phyloP scores from a whole-genome alignment of 495 filamentous ascomycete genomes.

The Penicillium goetzii region DNA sequence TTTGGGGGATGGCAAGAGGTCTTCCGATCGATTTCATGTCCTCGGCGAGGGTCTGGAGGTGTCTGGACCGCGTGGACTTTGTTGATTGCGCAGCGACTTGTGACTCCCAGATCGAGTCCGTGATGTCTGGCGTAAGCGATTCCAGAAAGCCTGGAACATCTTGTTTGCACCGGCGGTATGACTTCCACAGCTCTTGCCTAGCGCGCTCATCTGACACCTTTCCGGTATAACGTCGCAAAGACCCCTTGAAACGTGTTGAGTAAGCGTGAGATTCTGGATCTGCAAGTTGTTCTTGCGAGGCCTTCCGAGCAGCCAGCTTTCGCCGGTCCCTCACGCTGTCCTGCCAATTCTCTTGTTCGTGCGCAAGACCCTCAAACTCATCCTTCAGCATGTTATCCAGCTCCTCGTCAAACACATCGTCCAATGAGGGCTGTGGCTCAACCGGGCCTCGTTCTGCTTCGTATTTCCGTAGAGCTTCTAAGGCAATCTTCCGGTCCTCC shows the following conservation, averaged over 20 bases:
- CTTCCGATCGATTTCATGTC: conserved; percentile 63
- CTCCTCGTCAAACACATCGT: conserved; percentile 51
- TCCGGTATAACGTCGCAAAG: conserved; percentile 29
- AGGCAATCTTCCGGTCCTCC: conserved; percentile 43
- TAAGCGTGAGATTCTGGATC: conserved; percentile 37
- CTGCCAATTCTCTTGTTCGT: conserved; percentile 47
- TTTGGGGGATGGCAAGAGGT: conserved; percentile 57
- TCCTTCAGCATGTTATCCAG: conserved; percentile 47
- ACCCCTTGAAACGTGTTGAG: conserved; percentile 38
- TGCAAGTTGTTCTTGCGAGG: conserved; percentile 29
- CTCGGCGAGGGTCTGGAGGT: conserved; percentile 61
- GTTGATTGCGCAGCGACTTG: conserved; percentile 53
- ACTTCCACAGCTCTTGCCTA: conserved; percentile 47
- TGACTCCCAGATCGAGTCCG: conserved; percentile 49
- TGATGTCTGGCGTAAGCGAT: conserved; percentile 38
- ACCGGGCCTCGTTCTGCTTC: conserved; percentile 36
- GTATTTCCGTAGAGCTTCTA: conserved; percentile 49
- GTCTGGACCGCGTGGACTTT: conserved; percentile 50
- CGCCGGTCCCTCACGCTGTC: conserved; percentile 26
- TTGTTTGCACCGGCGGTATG: conserved; percentile 51
- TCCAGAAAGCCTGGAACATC: conserved; percentile 41
- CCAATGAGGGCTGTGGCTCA: conserved; percentile 33
- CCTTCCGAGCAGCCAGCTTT: conserved; percentile 25
- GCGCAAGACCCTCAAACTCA: conserved; percentile 46
- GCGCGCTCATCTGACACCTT: conserved; percentile 33